Base-by-base conservation (phyloP, 208 protist species). In the Jaenimonas drosophilae region DNA sequence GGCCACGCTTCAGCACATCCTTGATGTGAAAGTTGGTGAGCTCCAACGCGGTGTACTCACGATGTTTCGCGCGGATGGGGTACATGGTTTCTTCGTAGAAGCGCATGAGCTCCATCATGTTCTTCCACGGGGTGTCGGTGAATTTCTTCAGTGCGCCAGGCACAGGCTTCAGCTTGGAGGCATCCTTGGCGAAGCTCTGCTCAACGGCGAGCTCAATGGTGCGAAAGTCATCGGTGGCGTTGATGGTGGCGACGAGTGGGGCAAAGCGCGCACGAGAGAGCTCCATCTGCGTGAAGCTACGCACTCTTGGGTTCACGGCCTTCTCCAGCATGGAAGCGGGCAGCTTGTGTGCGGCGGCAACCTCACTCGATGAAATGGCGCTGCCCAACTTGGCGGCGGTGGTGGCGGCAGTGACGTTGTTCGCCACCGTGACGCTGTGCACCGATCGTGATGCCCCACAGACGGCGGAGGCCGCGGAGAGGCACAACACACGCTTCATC, bases 21-120 rank as follows among this genome's bases (percentile, higher is more conserved):
- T 92, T 92, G 48, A 87, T 78, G 60, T 92, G 79, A 47, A 85
- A 92, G 39, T 38, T 74, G 6, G 68, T 73, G 34, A 92, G 72
- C 50, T 92, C 67, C 39, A 70, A 36, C 21, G 60, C 6, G 40
- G 75, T 70, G 66, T 68, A 82, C 54, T 74, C 66, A 59, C 59
- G 46, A 41, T 76, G 39, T 56, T 49, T 61, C 41, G 57, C 43
- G 12, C 84, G 78, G 30, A 76, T 81, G 3, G 75, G 78, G 59
- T 83, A 76, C 65, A 92, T 74, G 33, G 65, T 61, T 62, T 88
- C 79, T 69, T 92, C 84, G 49, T 92, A 92, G 54, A 85, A 85
- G 4, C 31, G 59, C 12, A 92, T 34, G 17, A 88, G 45, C 28
- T 67, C 46, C 34, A 37, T 48, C 21, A 83, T 57, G 49, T 68